Evolutionary conservation across 2,329 filamentous ascomycete species (phyloP), one percentile per base, ranked within the genome.

Genomic region (Fusarium sp.): DNA sequence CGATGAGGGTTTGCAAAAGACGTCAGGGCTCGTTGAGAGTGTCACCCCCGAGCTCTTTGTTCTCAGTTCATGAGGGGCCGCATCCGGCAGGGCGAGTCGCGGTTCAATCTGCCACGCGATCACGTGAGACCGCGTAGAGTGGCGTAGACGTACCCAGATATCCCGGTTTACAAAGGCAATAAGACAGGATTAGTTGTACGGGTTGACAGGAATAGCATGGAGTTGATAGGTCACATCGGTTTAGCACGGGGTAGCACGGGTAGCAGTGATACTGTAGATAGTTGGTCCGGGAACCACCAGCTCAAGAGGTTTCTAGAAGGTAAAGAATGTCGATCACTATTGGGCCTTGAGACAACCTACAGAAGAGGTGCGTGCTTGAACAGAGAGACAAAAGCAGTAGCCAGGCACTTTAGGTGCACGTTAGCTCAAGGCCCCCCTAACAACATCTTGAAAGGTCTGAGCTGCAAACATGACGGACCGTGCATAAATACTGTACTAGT

Each of bases 121-220:
- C 63, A 65, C 63, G 63, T 65, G 63, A 9, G 5, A 7, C 9
- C 63, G 63, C 47, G 63, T 65, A 50, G 15, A 66, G 39, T 37
- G 29, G 3, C 19, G 19, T 10, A 21, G 14, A 45, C 25, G n/a
- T n/a, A n/a, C n/a, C n/a, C n/a, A n/a, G n/a, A 36, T 25, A 50
- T 45, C 45, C 55, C 4, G 3, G 44, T 33, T 14, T 7, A 33
- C 14, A 14, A 8, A 14, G 31, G 31, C 31, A 33, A 33, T 33
- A 33, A 33, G 13, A 33, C 31, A n/a, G 31, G 31, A 13, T n/a
- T 31, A 31, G 31, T 6, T n/a, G 13, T 13, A 29, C 23, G 8
- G 27, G 27, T 10, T 33, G 31, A 33, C 13, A 33, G n/a, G 6
- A 33, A 33, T n/a, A 33, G 31, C 11, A 33, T 6, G 2, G 31